phyloP scores from a whole-genome alignment of 192 early-diverging fungal genomes.

The Umbelopsis isabellina region DNA sequence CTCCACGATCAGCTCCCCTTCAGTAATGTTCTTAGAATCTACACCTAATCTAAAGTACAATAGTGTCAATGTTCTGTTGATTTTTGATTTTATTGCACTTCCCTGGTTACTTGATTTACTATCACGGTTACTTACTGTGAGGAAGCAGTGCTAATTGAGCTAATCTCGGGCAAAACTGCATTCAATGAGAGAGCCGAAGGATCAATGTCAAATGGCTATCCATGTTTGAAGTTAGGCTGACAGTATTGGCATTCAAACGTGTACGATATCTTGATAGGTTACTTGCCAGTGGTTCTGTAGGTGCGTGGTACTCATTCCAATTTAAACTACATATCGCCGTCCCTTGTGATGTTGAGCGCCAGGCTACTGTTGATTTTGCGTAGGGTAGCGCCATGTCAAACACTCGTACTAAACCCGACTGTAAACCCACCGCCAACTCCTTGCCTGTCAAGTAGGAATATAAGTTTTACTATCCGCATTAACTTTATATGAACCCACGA shows the following conservation, averaged over 20 bases:
- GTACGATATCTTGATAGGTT: neutral
- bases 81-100: neutral
- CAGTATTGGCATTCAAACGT: neutral
- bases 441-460: neutral
- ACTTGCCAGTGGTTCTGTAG: conserved; percentile 14
- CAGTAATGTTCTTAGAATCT: neutral
- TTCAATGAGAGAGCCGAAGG: neutral
- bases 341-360: conserved; percentile 10
- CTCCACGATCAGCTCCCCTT: neutral
- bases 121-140: neutral
- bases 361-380: neutral
- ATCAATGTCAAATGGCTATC: conserved; percentile 12
- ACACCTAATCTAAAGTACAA: neutral
- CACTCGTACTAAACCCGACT: conserved; percentile 11
- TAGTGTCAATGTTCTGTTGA: neutral
- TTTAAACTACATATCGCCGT: neutral
- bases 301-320: conserved; percentile 10
- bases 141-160: neutral
- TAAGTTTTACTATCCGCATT: neutral
- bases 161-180: conserved; percentile 2
- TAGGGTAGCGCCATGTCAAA: conserved; percentile 7
- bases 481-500: neutral
- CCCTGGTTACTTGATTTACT: neutral
- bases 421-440: neutral
- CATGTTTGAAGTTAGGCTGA: neutral